Evolutionary conservation across 805 yeast species (phyloP).

Genomic region (Starmerella scarabaei): DNA sequence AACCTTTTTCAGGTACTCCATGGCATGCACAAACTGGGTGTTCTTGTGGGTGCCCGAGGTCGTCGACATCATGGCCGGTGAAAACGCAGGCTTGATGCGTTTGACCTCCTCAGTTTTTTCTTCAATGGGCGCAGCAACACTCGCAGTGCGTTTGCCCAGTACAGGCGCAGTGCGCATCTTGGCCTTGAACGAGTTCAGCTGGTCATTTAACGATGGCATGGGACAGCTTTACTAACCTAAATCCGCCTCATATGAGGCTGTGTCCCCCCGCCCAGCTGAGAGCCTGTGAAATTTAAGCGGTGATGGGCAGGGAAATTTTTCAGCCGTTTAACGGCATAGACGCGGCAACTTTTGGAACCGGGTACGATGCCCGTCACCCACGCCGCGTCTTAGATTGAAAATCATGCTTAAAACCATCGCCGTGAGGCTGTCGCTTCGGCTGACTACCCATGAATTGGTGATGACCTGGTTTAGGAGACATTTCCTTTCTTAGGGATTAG

Average conservation of each 20-base stretch:
- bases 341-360: no score
- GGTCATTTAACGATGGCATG: constrained; percentile 37
- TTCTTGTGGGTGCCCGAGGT: constrained; percentile 51
- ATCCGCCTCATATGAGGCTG: no score
- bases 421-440: constrained; percentile 72
- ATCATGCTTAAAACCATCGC: constrained; percentile 96
- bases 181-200: constrained; percentile 52
- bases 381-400: constrained; percentile 12
- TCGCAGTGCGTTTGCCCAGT: constrained; percentile 26
- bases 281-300: no score
- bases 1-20: constrained; percentile 62
- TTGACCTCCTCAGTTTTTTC: constrained; percentile 8
- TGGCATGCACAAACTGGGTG: constrained; percentile 80
- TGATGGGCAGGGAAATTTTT: no score
- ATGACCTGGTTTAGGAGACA: constrained; percentile 56
- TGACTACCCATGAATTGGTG: constrained; percentile 84
- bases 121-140: constrained; percentile 15
- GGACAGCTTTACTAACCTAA: no score
- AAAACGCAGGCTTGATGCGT: constrained; percentile 20
- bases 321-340: no score
- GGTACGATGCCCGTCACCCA: background rate
- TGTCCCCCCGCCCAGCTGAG: no score
- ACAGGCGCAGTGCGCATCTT: constrained; percentile 47
- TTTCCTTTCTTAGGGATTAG: no score
- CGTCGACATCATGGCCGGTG: constrained; percentile 13